Evolutionary conservation across 345 rosid species (phyloP).

Genomic region (Camelina laxa): DNA sequence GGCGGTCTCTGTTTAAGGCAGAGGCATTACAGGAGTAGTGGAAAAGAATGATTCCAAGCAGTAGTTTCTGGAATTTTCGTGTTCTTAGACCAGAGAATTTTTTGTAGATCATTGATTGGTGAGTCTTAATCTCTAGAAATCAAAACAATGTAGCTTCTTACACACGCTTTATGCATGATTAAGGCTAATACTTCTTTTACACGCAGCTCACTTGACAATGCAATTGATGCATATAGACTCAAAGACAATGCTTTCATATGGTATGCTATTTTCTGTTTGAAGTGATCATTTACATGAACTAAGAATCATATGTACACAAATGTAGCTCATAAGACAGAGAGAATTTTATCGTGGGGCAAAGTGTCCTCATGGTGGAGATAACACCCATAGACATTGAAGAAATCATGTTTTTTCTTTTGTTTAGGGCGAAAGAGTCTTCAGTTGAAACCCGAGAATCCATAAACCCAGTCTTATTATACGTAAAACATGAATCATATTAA

Average conservation of each 20-base stretch:
- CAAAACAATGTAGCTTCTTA: conserved; percentile 2
- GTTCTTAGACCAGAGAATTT: conserved; percentile 16
- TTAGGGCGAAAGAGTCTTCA: no score
- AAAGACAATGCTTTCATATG: not conserved
- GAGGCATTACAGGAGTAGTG: conserved; percentile 5
- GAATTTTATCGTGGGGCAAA: no score
- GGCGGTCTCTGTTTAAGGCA: conserved; percentile 15
- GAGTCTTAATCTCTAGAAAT: not conserved
- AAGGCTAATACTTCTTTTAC: not conserved
- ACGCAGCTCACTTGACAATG: not conserved
- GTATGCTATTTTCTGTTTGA: not conserved
- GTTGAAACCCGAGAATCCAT: no score
- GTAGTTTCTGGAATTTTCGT: not conserved
- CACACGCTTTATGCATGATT: not conserved
- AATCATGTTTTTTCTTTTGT: no score
- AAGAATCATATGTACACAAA: not conserved
- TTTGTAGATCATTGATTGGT: not conserved
- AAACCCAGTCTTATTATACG: not conserved
- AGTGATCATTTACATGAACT: not conserved
- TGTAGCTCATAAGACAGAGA: no score
- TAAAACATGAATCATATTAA: not conserved
- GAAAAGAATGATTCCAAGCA: not conserved
- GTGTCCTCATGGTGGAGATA: no score
- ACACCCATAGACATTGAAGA: no score
- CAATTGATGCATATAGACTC: not conserved